Percentiles rank a stretch among this genome's conserved stretches.
phyloP scores from a whole-genome alignment of 495 filamentous ascomycete species.

The Barbatosphaeria neglecta region DNA sequence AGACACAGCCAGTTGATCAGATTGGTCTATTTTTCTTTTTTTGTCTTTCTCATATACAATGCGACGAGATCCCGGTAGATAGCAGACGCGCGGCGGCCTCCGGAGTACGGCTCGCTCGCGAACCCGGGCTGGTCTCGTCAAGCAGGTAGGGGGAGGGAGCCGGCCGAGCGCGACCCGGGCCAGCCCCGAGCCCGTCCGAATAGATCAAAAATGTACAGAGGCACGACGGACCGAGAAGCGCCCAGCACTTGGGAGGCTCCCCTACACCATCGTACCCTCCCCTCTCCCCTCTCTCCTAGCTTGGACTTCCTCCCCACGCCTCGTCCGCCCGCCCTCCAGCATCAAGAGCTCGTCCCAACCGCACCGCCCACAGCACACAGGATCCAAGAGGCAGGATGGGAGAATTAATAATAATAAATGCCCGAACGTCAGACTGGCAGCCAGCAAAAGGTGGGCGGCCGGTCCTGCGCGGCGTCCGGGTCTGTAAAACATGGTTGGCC shows the following conservation, averaged over 20 bases:
- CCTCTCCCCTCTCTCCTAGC: not conserved
- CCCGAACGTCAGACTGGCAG: constrained; percentile 19
- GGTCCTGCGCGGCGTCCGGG: constrained; percentile 15
- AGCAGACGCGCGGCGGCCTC: not conserved
- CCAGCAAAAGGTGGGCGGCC: constrained; percentile 30
- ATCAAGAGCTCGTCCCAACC: constrained; percentile 11
- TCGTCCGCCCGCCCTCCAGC: constrained; percentile 6
- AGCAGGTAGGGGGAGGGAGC: no score
- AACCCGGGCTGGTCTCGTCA: no score
- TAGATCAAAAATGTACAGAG: not conserved
- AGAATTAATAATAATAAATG: constrained; percentile 31
- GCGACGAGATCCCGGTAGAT: not conserved
- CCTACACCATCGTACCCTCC: not conserved
- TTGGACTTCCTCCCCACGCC: not conserved
- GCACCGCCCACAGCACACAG: constrained; percentile 1
- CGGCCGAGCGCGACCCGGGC: no score
- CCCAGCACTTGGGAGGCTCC: not conserved
- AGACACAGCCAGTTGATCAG: constrained; percentile 5
- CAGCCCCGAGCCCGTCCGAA: no score
- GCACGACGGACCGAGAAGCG: no score
- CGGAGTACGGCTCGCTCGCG: not conserved
- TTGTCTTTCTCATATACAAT: not conserved
- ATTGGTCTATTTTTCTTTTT: constrained; percentile 2
- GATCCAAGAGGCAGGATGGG: constrained; percentile 10
- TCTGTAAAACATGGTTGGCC: no score